Percentiles rank a stretch among this genome's conserved stretches.
Evolutionary conservation across 495 filamentous ascomycete genomes (phyloP).

Genomic region (Echria macrotheca): DNA sequence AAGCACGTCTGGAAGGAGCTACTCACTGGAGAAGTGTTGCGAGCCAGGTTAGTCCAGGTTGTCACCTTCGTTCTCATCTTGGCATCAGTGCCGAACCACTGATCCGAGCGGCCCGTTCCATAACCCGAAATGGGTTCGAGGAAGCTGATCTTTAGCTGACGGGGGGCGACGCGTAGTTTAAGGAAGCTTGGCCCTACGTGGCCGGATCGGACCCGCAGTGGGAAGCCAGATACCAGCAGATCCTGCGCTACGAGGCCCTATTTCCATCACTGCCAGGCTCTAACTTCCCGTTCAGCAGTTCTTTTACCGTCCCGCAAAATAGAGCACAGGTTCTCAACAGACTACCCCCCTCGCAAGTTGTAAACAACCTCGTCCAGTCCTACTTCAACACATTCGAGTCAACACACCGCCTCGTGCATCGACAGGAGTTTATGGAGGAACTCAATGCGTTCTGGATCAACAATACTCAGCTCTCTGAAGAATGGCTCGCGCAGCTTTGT

Average conservation of each 20-base stretch:
- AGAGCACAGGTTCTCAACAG: slow-evolving; percentile 16
- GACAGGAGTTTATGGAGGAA: slow-evolving; percentile 17
- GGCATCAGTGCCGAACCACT: neutral
- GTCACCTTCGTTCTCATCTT: neutral
- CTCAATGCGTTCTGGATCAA: slow-evolving; percentile 22
- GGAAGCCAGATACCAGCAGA: slow-evolving; percentile 17
- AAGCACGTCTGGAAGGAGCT: slow-evolving; percentile 12
- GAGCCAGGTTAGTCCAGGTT: slow-evolving; percentile 17
- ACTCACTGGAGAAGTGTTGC: slow-evolving; percentile 24
- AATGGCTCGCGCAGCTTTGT: slow-evolving; percentile 24
- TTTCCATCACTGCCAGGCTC: slow-evolving; percentile 13
- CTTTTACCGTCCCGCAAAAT: slow-evolving; percentile 8
- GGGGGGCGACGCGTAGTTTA: slow-evolving; percentile 13
- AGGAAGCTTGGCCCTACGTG: slow-evolving; percentile 20
- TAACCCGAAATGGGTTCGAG: neutral
- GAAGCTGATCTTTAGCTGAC: neutral
- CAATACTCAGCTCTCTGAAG: slow-evolving; percentile 12
- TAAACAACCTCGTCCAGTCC: slow-evolving; percentile 19
- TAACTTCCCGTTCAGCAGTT: slow-evolving; percentile 23
- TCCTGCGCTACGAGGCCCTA: slow-evolving; percentile 18
- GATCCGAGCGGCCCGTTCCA: neutral
- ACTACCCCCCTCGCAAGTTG: slow-evolving; percentile 19
- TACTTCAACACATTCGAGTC: slow-evolving; percentile 25
- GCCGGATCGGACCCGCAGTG: slow-evolving; percentile 18
- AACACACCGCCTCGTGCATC: slow-evolving; percentile 22